Conservation (phyloP, 2,329 filamentous ascomycete genomes). For the Sporothrix globosa region DNA sequence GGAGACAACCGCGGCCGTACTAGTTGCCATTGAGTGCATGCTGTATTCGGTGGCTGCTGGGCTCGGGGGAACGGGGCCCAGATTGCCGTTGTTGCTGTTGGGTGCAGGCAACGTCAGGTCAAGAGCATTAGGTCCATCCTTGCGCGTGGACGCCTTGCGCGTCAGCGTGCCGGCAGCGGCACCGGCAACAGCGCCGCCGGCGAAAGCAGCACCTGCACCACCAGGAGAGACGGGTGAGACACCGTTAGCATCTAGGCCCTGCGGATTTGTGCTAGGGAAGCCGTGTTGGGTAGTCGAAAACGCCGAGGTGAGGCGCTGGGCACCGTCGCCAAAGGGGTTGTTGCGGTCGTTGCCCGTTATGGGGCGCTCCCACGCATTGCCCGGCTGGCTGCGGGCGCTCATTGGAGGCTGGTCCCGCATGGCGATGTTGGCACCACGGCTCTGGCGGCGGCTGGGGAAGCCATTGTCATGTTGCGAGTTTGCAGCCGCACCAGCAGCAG, state of each 20-base stretch:
- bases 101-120: constrained; percentile 56
- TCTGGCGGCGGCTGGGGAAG: constrained; percentile 53
- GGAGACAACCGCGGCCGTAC: constrained; percentile 51
- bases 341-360: constrained; percentile 55
- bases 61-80: constrained; percentile 54
- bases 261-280: constrained; percentile 46
- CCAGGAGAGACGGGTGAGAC: constrained; percentile 38
- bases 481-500: constrained; percentile 21
- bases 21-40: constrained; percentile 57
- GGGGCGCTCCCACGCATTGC: constrained; percentile 54
- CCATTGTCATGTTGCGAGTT: not conserved
- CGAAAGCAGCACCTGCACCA: constrained; percentile 39
- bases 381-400: constrained; percentile 38
- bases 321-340: constrained; percentile 73
- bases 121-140: constrained; percentile 54
- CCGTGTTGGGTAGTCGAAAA: constrained; percentile 45
- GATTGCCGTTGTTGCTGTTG: constrained; percentile 39
- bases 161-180: constrained; percentile 48
- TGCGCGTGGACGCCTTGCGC: constrained; percentile 62
- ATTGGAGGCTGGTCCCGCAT: constrained; percentile 41
- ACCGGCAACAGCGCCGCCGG: constrained; percentile 47
- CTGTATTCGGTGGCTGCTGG: constrained; percentile 67
- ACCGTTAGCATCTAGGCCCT: constrained; percentile 39
- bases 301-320: constrained; percentile 54
- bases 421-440: constrained; percentile 51